Evolutionary conservation across 148 eudicot species (phyloP).

Genomic region (Fagopyrum tataricum): DNA sequence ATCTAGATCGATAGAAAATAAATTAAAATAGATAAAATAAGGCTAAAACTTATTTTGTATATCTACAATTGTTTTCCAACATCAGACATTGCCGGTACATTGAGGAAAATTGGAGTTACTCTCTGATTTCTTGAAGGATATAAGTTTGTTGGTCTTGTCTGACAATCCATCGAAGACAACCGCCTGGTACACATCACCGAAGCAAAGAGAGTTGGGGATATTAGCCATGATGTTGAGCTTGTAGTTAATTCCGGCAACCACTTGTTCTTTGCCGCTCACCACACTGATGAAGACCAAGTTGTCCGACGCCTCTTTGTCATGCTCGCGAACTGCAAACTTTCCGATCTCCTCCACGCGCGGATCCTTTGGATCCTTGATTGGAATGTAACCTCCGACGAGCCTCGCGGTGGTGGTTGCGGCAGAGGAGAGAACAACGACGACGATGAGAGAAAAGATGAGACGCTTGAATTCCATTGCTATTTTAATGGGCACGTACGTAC

Average conservation of each 20-base stretch:
- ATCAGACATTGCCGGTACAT: neutral
- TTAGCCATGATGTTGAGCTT: slow-evolving; percentile 23
- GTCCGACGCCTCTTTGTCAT: slow-evolving; percentile 20
- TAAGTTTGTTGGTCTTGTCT: slow-evolving; percentile 17
- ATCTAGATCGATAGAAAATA: too few relatives aligned
- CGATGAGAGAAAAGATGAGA: neutral
- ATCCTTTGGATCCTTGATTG: slow-evolving; percentile 24
- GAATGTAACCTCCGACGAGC: slow-evolving; percentile 18
- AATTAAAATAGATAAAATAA: too few relatives aligned
- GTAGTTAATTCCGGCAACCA: slow-evolving; percentile 33
- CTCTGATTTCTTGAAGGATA: slow-evolving; percentile 20
- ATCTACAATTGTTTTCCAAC: too few relatives aligned
- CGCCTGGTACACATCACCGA: slow-evolving; percentile 19
- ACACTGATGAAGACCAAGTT: slow-evolving; percentile 16
- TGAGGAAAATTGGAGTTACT: neutral
- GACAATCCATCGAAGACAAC: slow-evolving; percentile 28
- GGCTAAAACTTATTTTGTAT: too few relatives aligned
- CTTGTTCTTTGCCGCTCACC: slow-evolving; percentile 28
- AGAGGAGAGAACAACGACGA: neutral
- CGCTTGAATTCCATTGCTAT: neutral
- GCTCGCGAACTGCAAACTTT: slow-evolving; percentile 31
- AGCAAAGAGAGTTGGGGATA: slow-evolving; percentile 9
- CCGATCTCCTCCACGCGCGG: slow-evolving; percentile 24
- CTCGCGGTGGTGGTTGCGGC: neutral
- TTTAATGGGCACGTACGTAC: too few relatives aligned